These are phyloP conservation scores for Ilex asprella DNA, from an alignment of 257 asterid species.

Conservation along the genomic window DNA sequence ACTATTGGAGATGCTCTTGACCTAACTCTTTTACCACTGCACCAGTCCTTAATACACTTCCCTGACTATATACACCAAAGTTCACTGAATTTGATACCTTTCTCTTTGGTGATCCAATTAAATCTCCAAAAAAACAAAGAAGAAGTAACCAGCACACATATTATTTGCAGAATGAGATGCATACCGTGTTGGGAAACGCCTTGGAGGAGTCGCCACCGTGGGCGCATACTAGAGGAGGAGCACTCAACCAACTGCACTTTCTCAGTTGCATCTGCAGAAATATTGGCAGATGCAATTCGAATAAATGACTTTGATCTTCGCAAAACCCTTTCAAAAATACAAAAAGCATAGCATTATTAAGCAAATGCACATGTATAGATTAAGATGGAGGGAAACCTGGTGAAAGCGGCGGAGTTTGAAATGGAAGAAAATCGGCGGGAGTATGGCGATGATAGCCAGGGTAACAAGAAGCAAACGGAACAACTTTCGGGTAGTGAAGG, in stretches of 20 bases:
- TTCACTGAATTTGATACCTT: no score
- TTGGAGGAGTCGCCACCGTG: conserved; percentile 97
- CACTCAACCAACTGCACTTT: conserved; percentile 70
- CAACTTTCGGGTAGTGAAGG: conserved; percentile 32
- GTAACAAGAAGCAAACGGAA: conserved; percentile 49
- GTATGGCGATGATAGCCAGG: conserved; percentile 60
- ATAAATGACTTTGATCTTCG: not conserved
- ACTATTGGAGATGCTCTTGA: no score
- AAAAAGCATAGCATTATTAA: not conserved
- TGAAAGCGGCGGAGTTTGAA: conserved; percentile 75
- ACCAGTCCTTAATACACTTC: no score
- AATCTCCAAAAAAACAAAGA: not conserved
- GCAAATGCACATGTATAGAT: not conserved
- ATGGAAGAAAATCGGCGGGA: conserved; percentile 88
- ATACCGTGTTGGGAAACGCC: conserved; percentile 93
- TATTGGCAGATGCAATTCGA: not conserved
- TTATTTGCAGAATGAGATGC: conserved; percentile 20
- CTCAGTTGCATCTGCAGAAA: conserved; percentile 48
- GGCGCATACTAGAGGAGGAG: conserved; percentile 89
- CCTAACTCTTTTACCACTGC: no score
- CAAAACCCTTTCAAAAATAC: not conserved
- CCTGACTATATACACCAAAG: no score
- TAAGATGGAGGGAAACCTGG: conserved; percentile 30
- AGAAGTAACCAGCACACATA: no score
- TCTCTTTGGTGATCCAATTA: no score